Evolutionary conservation across 108 stramenopile species (phyloP).

Genomic region (Nitzschia inconspicua): DNA sequence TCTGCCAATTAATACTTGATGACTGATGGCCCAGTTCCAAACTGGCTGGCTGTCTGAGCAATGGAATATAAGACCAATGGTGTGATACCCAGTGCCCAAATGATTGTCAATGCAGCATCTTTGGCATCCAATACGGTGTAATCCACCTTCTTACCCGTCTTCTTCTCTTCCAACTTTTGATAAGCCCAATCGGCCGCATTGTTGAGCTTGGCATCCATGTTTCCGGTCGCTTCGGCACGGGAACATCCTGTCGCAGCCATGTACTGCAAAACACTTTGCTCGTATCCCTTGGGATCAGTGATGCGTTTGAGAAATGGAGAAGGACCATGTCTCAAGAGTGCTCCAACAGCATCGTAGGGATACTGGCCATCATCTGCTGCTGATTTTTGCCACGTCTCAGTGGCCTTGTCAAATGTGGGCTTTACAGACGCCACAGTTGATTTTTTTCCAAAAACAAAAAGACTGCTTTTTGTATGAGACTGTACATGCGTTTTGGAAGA

Average conservation of each 20-base stretch:
- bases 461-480: too few species aligned
- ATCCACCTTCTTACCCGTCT: conserved; percentile 46
- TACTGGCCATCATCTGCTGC: conserved; percentile 46
- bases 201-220: conserved; percentile 59
- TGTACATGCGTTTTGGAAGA: too few species aligned
- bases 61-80: conserved; percentile 19
- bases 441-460: too few species aligned
- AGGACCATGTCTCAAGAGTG: conserved; percentile 54
- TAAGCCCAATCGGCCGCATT: conserved; percentile 57
- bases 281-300: conserved; percentile 46
- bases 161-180: conserved; percentile 59
- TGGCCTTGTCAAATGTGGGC: too few species aligned
- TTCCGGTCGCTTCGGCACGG: conserved; percentile 48
- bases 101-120: conserved; percentile 31
- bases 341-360: conserved; percentile 55
- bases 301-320: conserved; percentile 40
- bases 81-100: conserved; percentile 46
- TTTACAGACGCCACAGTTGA: too few species aligned
- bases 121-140: conserved; percentile 44
- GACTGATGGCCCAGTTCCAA: too few species aligned
- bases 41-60: neutral
- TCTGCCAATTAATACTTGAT: too few species aligned
- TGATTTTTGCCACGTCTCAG: too few species aligned
- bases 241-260: conserved; percentile 36
- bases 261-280: conserved; percentile 54